Evolutionary conservation across 2,329 filamentous ascomycete species (phyloP).

Genomic region (Gliomastix tumulicola): DNA sequence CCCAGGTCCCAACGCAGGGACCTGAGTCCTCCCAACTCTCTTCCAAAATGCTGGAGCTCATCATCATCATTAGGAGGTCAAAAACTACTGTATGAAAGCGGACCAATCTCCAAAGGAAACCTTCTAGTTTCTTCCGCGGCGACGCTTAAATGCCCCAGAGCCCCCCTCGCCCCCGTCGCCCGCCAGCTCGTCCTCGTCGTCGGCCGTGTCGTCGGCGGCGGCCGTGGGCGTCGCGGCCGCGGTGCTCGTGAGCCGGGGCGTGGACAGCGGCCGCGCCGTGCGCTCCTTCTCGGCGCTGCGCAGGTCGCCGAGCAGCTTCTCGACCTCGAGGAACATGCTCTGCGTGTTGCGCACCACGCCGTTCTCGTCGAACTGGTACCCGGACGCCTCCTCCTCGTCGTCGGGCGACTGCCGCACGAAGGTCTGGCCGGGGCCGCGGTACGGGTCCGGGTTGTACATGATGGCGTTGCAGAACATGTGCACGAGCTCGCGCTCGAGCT

Average conservation of each 20-base stretch:
- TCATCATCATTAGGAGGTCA: no score
- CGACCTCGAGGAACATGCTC: conserved; percentile 85
- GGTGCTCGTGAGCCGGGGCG: conserved; percentile 25
- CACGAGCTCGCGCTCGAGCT: conserved; percentile 87
- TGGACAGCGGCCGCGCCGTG: conserved; percentile 21
- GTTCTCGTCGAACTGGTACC: conserved; percentile 70
- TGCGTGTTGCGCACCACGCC: conserved; percentile 81
- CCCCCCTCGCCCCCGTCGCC: conserved; percentile 33
- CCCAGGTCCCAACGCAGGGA: no score
- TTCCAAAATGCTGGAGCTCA: no score
- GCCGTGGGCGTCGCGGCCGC: conserved; percentile 28
- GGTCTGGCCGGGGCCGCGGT: conserved; percentile 59
- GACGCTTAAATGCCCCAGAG: conserved; percentile 13
- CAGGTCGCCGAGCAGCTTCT: conserved; percentile 70
- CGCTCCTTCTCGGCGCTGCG: conserved; percentile 62
- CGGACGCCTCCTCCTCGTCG: conserved; percentile 39
- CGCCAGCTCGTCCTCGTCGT: conserved; percentile 40
- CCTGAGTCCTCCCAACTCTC: no score
- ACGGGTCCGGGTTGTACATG: conserved; percentile 91
- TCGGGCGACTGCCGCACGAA: conserved; percentile 43
- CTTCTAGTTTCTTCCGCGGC: conserved; percentile 3
- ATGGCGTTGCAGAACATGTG: conserved; percentile 98
- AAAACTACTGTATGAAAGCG: no score
- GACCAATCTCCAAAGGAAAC: no score
- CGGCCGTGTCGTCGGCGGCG: conserved; percentile 39